A percentile compares a stretch with the other conserved stretches of the same genome.
These are phyloP conservation scores for Calendula officinalis DNA, from an alignment of 129 eudicot species.

Conservation along the genomic window DNA sequence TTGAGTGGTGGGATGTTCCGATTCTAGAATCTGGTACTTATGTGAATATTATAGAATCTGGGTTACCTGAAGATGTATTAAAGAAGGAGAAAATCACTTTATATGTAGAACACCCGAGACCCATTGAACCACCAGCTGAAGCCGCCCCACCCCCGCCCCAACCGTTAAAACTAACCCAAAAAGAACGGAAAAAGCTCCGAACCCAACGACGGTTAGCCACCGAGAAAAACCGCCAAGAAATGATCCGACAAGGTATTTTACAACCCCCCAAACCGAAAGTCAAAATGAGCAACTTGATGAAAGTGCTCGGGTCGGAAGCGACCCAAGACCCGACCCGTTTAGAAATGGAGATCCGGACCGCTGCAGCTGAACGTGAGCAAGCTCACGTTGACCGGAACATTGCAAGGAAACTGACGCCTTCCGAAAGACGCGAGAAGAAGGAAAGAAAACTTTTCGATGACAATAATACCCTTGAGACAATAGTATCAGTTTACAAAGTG, in stretches of 20 bases:
- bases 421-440: constrained; percentile 88
- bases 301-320: constrained; percentile 94
- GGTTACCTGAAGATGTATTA: constrained; percentile 44
- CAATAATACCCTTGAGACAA: constrained; percentile 58
- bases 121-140: constrained; percentile 93
- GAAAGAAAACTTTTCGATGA: constrained; percentile 91
- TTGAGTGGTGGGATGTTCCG: constrained; percentile 92
- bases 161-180: constrained; percentile 85
- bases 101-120: constrained; percentile 91
- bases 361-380: constrained; percentile 97
- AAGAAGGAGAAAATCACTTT: constrained; percentile 81
- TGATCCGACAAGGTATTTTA: constrained; percentile 83
- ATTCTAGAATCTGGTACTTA: constrained; percentile 55
- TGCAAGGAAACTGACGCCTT: constrained; percentile 95
- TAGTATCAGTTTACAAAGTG: constrained; percentile 80
- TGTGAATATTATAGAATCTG: constrained; percentile 46
- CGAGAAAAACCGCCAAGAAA: constrained; percentile 90
- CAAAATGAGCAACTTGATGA: constrained; percentile 98
- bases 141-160: constrained; percentile 98
- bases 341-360: constrained; percentile 87
- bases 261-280: constrained; percentile 98
- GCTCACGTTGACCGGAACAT: constrained; percentile 90
- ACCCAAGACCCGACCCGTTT: constrained; percentile 92
- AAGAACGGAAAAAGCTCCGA: constrained; percentile 90
- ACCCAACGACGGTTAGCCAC: constrained; percentile 82